A percentile compares a stretch with the other conserved stretches of the same genome.
Conservation (phyloP, 305 asterid species). For the Rubia tinctorum region DNA sequence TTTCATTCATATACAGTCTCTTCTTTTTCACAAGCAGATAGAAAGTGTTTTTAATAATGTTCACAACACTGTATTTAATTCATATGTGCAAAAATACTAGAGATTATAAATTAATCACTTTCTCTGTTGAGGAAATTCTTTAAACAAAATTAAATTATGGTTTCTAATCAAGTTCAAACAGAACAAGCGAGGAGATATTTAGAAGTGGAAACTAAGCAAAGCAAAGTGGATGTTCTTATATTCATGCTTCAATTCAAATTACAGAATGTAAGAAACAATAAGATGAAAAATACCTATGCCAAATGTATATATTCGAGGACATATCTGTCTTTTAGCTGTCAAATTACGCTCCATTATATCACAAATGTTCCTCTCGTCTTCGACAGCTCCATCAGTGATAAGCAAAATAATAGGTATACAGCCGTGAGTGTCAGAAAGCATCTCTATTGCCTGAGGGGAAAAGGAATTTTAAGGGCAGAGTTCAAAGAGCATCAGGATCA, state of each 20-base stretch:
- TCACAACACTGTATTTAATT: neutral
- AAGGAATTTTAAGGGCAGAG: constrained; percentile 14
- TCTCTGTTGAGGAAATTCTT: neutral
- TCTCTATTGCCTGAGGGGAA: constrained; percentile 61
- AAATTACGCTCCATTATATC: constrained; percentile 47
- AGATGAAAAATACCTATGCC: constrained; percentile 53
- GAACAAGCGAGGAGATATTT: neutral
- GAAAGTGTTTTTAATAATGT: neutral
- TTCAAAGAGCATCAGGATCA: constrained; percentile 2
- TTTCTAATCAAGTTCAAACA: neutral
- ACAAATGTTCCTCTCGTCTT: constrained; percentile 75
- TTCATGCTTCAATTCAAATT: neutral
- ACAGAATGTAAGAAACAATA: neutral
- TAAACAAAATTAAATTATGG: neutral
- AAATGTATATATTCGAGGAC: constrained; percentile 70
- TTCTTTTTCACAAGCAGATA: neutral
- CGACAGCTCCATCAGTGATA: constrained; percentile 85
- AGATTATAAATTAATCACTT: neutral
- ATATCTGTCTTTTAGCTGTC: constrained; percentile 29
- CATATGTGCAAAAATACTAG: neutral
- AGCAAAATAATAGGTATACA: constrained; percentile 61
- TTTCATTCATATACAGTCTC: neutral
- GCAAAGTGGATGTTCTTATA: neutral
- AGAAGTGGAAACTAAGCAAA: neutral
- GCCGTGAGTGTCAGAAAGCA: constrained; percentile 48